Percentiles rank a stretch among this genome's conserved stretches.
Evolutionary conservation across 495 filamentous ascomycete genomes (phyloP).

Genomic region (Daldinia caldariorum): DNA sequence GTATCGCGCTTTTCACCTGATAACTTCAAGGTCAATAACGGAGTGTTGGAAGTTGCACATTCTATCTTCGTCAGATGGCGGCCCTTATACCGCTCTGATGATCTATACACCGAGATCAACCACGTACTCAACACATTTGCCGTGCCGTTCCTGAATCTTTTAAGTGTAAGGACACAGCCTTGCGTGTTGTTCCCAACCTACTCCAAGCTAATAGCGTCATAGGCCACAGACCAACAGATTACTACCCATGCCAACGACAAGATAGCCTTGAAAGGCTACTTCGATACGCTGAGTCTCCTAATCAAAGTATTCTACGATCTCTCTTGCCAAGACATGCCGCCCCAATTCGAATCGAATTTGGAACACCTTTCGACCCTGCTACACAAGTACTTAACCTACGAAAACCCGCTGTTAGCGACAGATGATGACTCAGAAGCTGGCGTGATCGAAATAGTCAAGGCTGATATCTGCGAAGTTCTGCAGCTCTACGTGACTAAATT

Average conservation of each 20-base stretch:
- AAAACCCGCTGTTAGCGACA: slow-evolving; percentile 80
- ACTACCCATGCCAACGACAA: slow-evolving; percentile 78
- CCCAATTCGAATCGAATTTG: slow-evolving; percentile 89
- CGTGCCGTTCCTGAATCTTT: slow-evolving; percentile 78
- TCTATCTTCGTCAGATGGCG: slow-evolving; percentile 98
- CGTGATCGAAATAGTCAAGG: slow-evolving; percentile 82
- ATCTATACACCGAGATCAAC: slow-evolving; percentile 90
- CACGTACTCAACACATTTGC: slow-evolving; percentile 89
- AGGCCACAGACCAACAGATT: slow-evolving; percentile 82
- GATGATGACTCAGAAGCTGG: slow-evolving; percentile 89
- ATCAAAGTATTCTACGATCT: slow-evolving; percentile 95
- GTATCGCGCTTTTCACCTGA: slow-evolving; percentile 82
- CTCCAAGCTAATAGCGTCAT: slow-evolving; percentile 32
- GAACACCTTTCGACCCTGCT: slow-evolving; percentile 76
- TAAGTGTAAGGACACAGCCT: slow-evolving; percentile 65
- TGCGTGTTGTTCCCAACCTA: not conserved
- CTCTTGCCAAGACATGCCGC: slow-evolving; percentile 94
- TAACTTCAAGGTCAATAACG: slow-evolving; percentile 84
- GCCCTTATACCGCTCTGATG: slow-evolving; percentile 89
- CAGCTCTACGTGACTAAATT: slow-evolving; percentile 91
- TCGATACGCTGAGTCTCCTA: slow-evolving; percentile 84
- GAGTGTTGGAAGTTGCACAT: slow-evolving; percentile 95
- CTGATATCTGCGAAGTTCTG: slow-evolving; percentile 89
- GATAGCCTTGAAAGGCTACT: slow-evolving; percentile 73
- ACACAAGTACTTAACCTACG: slow-evolving; percentile 92